These are phyloP conservation scores for Capronia americana DNA, from an alignment of 2,329 filamentous ascomycete genomes.

Conservation along the genomic window DNA sequence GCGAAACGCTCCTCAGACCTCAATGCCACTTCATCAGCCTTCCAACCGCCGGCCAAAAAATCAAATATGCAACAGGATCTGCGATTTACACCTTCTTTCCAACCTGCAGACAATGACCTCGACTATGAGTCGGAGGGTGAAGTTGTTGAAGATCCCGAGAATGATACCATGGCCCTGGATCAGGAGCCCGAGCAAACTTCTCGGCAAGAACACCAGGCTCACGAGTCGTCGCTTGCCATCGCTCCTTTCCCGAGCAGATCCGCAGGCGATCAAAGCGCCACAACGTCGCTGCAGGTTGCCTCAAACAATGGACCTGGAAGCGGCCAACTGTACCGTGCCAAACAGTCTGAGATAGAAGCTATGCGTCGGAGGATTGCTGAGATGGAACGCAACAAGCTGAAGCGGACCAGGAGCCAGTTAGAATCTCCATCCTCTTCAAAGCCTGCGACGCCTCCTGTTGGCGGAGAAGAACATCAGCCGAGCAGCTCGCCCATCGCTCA, in stretches of 20 bases:
- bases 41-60: conserved; percentile 17
- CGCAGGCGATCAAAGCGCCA: conserved; percentile 5
- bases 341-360: conserved; percentile 56
- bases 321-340: conserved; percentile 53
- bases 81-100: conserved; percentile 20
- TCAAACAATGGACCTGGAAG: conserved; percentile 41
- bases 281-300: conserved; percentile 1
- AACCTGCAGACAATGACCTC: conserved; percentile 9
- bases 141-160: conserved; percentile 26
- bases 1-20: conserved; percentile 19
- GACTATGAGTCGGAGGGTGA: conserved; percentile 34
- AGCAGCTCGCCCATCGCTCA: conserved; percentile 23
- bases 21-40: conserved; percentile 12
- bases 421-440: conserved; percentile 46
- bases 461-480: conserved; percentile 13
- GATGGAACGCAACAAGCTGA: conserved; percentile 53
- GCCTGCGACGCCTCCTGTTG: conserved; percentile 32
- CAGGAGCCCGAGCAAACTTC: conserved; percentile 20
- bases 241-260: conserved; percentile 27
- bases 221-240: conserved; percentile 41
- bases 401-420: conserved; percentile 46
- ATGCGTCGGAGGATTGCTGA: conserved; percentile 59
- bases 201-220: conserved; percentile 5
- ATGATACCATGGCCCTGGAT: conserved; percentile 23
- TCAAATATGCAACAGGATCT: conserved; percentile 36